Evolutionary conservation across 192 early-diverging fungal genomes (phyloP), one percentile per base, ranked within the genome.

Genomic region (Phlyctochytrium planicorne): DNA sequence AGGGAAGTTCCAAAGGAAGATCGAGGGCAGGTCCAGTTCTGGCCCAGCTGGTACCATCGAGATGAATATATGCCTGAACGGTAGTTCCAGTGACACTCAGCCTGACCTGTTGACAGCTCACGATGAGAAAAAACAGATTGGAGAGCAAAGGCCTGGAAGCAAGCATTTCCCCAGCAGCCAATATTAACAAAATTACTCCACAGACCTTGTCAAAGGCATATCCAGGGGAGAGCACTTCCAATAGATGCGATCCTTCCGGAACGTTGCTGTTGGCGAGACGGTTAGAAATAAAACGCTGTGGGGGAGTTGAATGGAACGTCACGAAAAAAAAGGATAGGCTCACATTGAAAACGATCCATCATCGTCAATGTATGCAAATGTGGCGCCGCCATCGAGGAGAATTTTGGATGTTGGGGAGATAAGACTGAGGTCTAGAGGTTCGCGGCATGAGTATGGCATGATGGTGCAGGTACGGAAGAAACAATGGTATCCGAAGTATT

Each of bases 291-390:
- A n/a, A n/a, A n/a, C n/a, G n/a, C n/a, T n/a, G n/a, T n/a, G n/a
- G n/a, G n/a, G n/a, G n/a, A n/a, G n/a, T n/a, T n/a, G n/a, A n/a
- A n/a, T n/a, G n/a, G n/a, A n/a, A n/a, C n/a, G n/a, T n/a, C n/a
- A n/a, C n/a, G n/a, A n/a, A n/a, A n/a, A n/a, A n/a, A n/a, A n/a
- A n/a, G n/a, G n/a, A n/a, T n/a, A n/a, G 33, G 20, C 74, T 67
- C 56, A 79, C 78, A 79, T 62, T 2, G 20, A 24, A 65, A 80
- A 80, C 17, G 35, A 29, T n/a, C 79, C 79, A 34, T 78, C 79
- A 4, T 78, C 69, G 4, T 66, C 65, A 30, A 80, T 67, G 47
- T 71, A 78, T 2, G 75, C 63, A 12, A 62, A 23, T 24, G 52
- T 52, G 23, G 60, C 68, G 16, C 79, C 79, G 1, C 75, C 75